Evolutionary conservation across 192 early-diverging fungal species (phyloP).

Genomic region (Chytriomyces confervae): DNA sequence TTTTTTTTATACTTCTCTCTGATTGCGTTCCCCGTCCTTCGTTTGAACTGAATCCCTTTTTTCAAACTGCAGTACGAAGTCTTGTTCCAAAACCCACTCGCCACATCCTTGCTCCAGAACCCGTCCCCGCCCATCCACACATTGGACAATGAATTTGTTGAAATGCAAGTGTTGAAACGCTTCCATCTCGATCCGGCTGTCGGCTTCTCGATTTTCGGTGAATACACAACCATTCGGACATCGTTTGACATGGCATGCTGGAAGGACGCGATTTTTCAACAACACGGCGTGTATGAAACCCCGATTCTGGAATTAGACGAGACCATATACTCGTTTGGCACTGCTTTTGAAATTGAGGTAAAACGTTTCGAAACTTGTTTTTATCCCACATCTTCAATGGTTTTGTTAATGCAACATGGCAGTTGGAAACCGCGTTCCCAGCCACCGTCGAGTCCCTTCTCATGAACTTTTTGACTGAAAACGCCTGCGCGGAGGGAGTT

Average conservation of each 20-base stretch:
- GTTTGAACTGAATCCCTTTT: too few relatives aligned
- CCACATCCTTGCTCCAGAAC: background rate
- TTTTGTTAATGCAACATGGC: background rate
- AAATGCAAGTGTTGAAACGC: background rate
- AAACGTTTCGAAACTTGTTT: too few relatives aligned
- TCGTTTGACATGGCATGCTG: background rate
- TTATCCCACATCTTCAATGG: background rate
- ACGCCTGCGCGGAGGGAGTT: background rate
- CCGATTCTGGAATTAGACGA: constrained; percentile 20
- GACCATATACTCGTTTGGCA: constrained; percentile 2
- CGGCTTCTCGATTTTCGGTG: background rate
- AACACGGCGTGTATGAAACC: background rate
- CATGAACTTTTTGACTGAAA: background rate
- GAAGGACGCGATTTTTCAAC: constrained; percentile 2
- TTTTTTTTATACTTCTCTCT: too few relatives aligned
- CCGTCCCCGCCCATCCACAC: background rate
- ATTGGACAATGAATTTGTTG: background rate
- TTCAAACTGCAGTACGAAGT: too few relatives aligned
- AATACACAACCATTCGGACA: constrained; percentile 1
- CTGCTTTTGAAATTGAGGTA: constrained; percentile 13
- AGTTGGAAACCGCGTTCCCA: constrained; percentile 8
- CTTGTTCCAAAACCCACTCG: too few relatives aligned
- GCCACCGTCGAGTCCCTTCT: background rate
- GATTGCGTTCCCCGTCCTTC: too few relatives aligned
- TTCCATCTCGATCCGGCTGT: background rate